Base-by-base conservation (phyloP, 768 basidiomycete species). In the Bullera alba region DNA sequence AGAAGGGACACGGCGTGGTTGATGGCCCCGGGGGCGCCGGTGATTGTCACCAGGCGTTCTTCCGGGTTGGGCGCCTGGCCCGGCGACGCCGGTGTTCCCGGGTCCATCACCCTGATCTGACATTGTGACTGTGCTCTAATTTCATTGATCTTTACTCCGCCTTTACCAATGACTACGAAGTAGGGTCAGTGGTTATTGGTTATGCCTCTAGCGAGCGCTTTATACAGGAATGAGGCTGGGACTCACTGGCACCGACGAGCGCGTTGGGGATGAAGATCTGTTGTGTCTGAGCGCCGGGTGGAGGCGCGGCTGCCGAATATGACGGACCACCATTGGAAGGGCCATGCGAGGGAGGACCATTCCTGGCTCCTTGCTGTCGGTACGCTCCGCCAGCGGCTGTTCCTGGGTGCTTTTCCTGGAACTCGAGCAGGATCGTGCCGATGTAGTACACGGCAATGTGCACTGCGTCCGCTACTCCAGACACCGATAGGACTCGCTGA, bases 381-480 rank as follows among this genome's bases (percentile, higher is more conserved):
- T 89, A 38, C 83, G 83, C 69, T 84, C 64, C 63, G n/a, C n/a
- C n/a, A 27, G 53, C 51, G 5, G 48, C 49, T 10, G 57, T 44
- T 4, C 60, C 66, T 17, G 50, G 82, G 76, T 44, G 86, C 77
- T 89, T 85, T 71, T 95, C 90, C 60, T 93, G 85, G 58, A 71
- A 73, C 60, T 77, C 76, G 49, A 74, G 70, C 48, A 99, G 83
- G 64, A 97, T 95, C 58, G 91, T 96, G 48, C 95, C 95, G 55
- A 99, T 92, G 73, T 99, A 97, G 76, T 97, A 99, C 3, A 93
- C 96, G 34, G 95, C 95, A 56, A 99, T 99, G 73, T 99, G 95
- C 51, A 99, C 91, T 26, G 95, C 95, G 71, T 99, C 95, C 19
- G 95, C 95, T 44, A 99, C 95, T 30, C 95, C 95, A 21, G 93